phyloP scores from a whole-genome alignment of 805 yeast genomes.

The Ogataea polymorpha region DNA sequence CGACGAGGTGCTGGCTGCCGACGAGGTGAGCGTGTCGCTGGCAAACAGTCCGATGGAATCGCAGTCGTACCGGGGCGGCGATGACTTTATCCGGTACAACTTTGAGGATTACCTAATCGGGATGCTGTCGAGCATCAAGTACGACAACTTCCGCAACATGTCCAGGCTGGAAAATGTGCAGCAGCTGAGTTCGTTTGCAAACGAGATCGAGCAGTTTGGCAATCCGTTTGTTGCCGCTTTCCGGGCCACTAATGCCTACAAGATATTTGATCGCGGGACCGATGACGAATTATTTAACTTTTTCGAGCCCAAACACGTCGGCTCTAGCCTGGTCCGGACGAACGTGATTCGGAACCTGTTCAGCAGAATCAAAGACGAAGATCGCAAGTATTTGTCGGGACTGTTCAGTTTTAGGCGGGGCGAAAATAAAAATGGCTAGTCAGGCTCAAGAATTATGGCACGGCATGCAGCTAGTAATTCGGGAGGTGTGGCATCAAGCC shows the following conservation, averaged over 20 bases:
- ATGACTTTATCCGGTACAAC: slow-evolving; percentile 81
- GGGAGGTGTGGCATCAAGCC: slow-evolving; percentile 4
- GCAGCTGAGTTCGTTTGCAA: slow-evolving; percentile 20
- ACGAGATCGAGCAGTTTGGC: slow-evolving; percentile 27
- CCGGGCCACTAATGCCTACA: slow-evolving; percentile 52
- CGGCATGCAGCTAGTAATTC: slow-evolving; percentile 5
- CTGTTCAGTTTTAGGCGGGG: slow-evolving; percentile 7
- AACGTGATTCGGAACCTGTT: slow-evolving; percentile 13
- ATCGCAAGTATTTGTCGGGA: slow-evolving; percentile 4
- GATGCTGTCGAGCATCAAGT: slow-evolving; percentile 68
- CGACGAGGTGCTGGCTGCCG: slow-evolving; percentile 38
- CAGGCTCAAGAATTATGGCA: not conserved
- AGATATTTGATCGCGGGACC: slow-evolving; percentile 51
- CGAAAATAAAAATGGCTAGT: slow-evolving; percentile 1
- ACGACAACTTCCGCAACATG: slow-evolving; percentile 49
- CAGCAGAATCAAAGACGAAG: slow-evolving; percentile 10
- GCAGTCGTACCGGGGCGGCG: slow-evolving; percentile 58
- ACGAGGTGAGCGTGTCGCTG: slow-evolving; percentile 33
- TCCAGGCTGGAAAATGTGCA: slow-evolving; percentile 28
- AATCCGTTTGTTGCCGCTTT: slow-evolving; percentile 47
- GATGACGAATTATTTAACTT: slow-evolving; percentile 64
- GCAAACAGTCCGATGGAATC: slow-evolving; percentile 39
- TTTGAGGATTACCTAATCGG: slow-evolving; percentile 90
- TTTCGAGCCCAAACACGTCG: slow-evolving; percentile 34
- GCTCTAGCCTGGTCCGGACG: slow-evolving; percentile 8